Percentiles rank a stretch among this genome's conserved stretches.
Conservation (phyloP, 1,284 basidiomycete species). For the Chalciporus sp. region DNA sequence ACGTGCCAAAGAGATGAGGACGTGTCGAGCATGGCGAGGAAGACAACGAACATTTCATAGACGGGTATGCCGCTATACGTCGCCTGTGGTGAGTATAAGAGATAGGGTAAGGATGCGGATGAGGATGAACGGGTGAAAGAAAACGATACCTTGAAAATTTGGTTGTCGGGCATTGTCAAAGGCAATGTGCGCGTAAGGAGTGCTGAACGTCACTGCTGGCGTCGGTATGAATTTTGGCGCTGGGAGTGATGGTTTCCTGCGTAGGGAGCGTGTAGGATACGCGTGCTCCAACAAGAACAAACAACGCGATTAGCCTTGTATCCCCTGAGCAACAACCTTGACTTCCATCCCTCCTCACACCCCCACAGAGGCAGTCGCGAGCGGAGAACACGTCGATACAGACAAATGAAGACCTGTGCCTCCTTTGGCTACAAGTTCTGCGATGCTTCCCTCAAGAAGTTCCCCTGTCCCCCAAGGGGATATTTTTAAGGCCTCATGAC, state of each 20-base stretch:
- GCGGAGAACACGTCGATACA: neutral
- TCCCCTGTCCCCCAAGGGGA: slow-evolving; percentile 1
- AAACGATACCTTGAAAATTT: slow-evolving; percentile 72
- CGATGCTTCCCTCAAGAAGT: neutral
- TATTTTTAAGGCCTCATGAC: slow-evolving; percentile 20
- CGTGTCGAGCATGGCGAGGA: slow-evolving; percentile 39
- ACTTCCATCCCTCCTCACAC: neutral
- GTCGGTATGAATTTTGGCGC: slow-evolving; percentile 15
- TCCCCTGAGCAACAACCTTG: slow-evolving; percentile 18
- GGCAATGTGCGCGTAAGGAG: slow-evolving; percentile 5
- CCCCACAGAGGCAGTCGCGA: too few relatives aligned
- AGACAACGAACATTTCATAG: slow-evolving; percentile 74
- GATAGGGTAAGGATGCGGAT: slow-evolving; percentile 7
- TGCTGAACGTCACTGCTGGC: neutral
- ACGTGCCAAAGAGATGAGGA: slow-evolving; percentile 38
- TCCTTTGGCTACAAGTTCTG: neutral
- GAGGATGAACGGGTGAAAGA: slow-evolving; percentile 16
- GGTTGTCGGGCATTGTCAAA: slow-evolving; percentile 66
- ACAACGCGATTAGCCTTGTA: slow-evolving; percentile 45
- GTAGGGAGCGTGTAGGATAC: slow-evolving; percentile 29
- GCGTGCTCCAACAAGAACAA: slow-evolving; percentile 60
- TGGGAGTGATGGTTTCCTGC: slow-evolving; percentile 21
- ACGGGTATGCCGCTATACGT: slow-evolving; percentile 89
- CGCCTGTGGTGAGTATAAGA: slow-evolving; percentile 44
- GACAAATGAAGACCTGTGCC: neutral